Conservation (phyloP, 768 basidiomycete genomes). For the Cystobasidium ongulense region DNA sequence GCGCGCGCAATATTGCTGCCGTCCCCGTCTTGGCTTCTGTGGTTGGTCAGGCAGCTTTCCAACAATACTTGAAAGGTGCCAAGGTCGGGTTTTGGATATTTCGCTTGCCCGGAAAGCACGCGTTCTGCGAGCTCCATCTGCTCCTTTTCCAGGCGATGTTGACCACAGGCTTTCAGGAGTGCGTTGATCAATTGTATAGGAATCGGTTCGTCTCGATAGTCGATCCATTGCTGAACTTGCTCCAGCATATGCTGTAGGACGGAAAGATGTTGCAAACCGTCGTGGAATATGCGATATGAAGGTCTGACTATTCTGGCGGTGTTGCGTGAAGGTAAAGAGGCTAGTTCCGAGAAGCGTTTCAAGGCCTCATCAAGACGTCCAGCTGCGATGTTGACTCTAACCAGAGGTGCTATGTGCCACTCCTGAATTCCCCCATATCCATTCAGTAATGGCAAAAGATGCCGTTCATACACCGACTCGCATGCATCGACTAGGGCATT, state of each 20-base stretch:
- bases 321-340: background rate
- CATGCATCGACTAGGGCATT: slow-evolving; percentile 61
- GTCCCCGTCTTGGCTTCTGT: background rate
- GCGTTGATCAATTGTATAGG: slow-evolving; percentile 15
- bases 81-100: background rate
- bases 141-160: background rate
- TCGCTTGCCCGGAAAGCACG: background rate
- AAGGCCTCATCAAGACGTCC: background rate
- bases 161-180: background rate
- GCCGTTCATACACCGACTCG: slow-evolving; percentile 46
- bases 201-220: background rate
- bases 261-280: background rate
- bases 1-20: background rate
- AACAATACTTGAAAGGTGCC: background rate
- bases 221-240: background rate
- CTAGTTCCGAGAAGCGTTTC: background rate
- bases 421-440: background rate
- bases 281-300: background rate
- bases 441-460: slow-evolving; percentile 3
- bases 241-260: background rate
- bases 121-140: background rate
- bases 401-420: slow-evolving; percentile 10
- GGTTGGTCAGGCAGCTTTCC: background rate
- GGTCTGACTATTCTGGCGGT: background rate
- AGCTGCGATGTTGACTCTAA: slow-evolving; percentile 21